These are phyloP conservation scores for Novymonas esmeraldas DNA, from an alignment of 208 protist genomes.

Conservation along the genomic window DNA sequence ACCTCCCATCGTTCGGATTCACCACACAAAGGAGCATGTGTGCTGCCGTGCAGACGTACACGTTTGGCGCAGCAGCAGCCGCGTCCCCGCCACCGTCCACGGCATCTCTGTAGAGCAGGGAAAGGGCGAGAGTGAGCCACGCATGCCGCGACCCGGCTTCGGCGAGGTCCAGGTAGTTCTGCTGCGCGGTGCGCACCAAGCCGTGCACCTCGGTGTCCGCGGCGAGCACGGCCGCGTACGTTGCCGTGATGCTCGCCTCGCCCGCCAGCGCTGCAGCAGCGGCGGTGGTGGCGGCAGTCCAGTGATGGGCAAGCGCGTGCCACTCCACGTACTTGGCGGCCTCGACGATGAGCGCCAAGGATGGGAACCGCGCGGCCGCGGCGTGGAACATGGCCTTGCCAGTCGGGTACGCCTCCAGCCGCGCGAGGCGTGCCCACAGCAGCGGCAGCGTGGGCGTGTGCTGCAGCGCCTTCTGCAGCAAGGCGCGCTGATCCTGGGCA, in stretches of 20 bases:
- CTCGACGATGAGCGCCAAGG: constrained; percentile 72
- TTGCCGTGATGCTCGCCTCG: background rate
- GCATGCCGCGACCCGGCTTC: constrained; percentile 29
- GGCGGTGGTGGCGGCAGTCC: constrained; percentile 9
- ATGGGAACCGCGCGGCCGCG: constrained; percentile 57
- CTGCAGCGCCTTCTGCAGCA: constrained; percentile 70
- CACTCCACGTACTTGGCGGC: constrained; percentile 83
- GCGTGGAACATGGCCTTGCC: constrained; percentile 76
- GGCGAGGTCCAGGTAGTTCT: constrained; percentile 38
- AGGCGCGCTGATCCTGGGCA: constrained; percentile 50
- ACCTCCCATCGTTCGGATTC: constrained; percentile 33
- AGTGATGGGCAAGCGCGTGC: constrained; percentile 38
- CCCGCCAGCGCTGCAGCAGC: background rate
- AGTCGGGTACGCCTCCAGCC: constrained; percentile 52
- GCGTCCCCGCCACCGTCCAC: background rate
- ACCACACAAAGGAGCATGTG: constrained; percentile 64
- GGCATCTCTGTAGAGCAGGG: constrained; percentile 8
- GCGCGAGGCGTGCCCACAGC: constrained; percentile 76
- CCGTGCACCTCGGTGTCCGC: constrained; percentile 26
- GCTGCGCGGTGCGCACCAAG: constrained; percentile 34
- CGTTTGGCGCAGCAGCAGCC: background rate
- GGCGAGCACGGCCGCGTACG: background rate
- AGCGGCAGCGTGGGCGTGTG: constrained; percentile 59
- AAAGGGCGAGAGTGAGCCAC: constrained; percentile 39
- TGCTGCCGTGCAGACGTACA: constrained; percentile 65